Evolutionary conservation across 306 rosid species (phyloP).

Genomic region (Gleditsia sinensis): DNA sequence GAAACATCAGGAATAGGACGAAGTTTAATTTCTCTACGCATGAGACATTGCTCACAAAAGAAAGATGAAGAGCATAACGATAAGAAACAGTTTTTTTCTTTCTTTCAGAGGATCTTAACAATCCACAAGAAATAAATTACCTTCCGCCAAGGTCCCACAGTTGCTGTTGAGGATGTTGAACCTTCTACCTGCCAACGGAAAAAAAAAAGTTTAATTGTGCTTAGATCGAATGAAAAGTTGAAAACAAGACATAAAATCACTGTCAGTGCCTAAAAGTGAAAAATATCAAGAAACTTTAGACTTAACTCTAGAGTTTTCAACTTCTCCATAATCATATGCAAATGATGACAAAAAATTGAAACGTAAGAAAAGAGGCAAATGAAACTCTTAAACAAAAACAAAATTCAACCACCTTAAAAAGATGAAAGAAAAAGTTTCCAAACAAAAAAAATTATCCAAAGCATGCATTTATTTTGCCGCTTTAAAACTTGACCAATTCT

Average conservation of each 20-base stretch:
- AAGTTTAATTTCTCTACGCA: neutral
- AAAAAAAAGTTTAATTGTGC: slow-evolving; percentile 20
- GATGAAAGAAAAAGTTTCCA: slow-evolving; percentile 18
- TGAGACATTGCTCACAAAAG: neutral
- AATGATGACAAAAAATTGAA: slow-evolving; percentile 32
- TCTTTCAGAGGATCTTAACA: too few relatives aligned
- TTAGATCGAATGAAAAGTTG: slow-evolving; percentile 23
- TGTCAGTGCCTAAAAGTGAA: neutral
- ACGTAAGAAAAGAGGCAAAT: slow-evolving; percentile 6
- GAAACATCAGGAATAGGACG: neutral
- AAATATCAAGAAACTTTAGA: slow-evolving; percentile 4
- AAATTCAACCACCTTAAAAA: slow-evolving; percentile 1
- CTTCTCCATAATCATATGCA: slow-evolving; percentile 21
- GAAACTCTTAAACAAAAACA: neutral
- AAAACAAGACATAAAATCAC: neutral
- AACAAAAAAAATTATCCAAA: neutral
- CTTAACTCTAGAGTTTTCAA: neutral
- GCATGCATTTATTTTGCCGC: neutral
- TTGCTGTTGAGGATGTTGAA: slow-evolving; percentile 70
- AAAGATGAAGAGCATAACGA: neutral
- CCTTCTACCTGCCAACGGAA: slow-evolving; percentile 66
- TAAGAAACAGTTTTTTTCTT: too few relatives aligned
- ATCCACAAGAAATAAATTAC: slow-evolving; percentile 46
- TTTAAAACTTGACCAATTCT: slow-evolving; percentile 8
- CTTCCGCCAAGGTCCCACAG: slow-evolving; percentile 99